Base-by-base conservation (phyloP, 2,329 filamentous ascomycete genomes). In the Venturia pyrina region DNA sequence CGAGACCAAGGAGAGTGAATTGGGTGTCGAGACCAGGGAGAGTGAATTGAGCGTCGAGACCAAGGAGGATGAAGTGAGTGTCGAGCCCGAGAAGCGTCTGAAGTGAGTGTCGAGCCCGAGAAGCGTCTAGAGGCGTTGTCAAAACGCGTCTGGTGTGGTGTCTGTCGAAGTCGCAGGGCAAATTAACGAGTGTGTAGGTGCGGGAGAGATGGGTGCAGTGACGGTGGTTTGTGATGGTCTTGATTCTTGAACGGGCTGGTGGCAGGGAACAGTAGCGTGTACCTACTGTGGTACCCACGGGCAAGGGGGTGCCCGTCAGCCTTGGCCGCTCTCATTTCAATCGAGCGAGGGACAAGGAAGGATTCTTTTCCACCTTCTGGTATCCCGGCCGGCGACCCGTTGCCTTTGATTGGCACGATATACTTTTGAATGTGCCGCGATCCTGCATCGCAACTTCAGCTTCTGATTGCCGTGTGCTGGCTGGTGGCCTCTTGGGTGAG, bases 381-480 rank as follows among this genome's bases (percentile, higher is more conserved):
- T n/a, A 56, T 56, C 50, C 50, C 50, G 28, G 50, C 50, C 50
- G 44, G 11, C 48, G 48, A 34, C 53, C 53, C 53, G 53, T 59
- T 24, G 3, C 5, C 17, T 59, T 59, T 59, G 32, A 59, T 59
- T 59, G 53, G 53, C 32, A 34, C 32, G 53, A 57, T 32, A 7
- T 10, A 37, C 7, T 57, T 5, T 5, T 34, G 17, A 19, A 32
- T 24, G 28, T 32, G 48, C 50, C 28, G 50, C 32, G n/a, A 50
- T 6, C 21, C 46, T 50, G 46, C 19, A 21, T 19, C 21, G 2
- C 46, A 21, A 19, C 37, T 50, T 17, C 10, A 13, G 41, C 41
- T 43, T 43, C 41, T 11, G 1, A 11, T 10, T 21, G n/a, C 1
- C 21, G 7, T 50, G 44, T 2, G 6, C 44, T 48, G 44, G 13